Evolutionary conservation across 2,329 filamentous ascomycete species (phyloP).

Genomic region (Ceratocystis smalleyi): DNA sequence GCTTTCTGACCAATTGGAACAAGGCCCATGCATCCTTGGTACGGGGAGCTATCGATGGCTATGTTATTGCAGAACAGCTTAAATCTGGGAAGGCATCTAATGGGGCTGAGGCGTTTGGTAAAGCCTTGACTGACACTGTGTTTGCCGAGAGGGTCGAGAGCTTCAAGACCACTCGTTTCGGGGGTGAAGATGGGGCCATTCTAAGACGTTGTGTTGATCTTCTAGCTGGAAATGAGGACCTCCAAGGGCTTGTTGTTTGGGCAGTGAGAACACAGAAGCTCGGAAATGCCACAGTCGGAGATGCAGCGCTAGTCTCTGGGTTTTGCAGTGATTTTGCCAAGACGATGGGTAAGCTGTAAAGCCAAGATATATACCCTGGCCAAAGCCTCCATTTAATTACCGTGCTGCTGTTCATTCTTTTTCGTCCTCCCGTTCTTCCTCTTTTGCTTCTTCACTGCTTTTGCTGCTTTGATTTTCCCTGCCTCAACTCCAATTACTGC

Average conservation of each 20-base stretch:
- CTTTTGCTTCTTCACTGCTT: neutral
- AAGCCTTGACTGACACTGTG: neutral
- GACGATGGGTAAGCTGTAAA: neutral
- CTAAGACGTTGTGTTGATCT: conserved; percentile 1
- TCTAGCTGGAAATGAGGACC: neutral
- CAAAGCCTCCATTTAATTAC: neutral
- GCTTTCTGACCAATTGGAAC: conserved; percentile 9
- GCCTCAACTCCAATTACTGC: neutral
- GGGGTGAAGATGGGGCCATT: neutral
- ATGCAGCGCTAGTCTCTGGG: neutral
- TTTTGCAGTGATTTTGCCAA: conserved; percentile 4
- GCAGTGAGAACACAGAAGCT: conserved; percentile 2
- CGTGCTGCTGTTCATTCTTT: neutral
- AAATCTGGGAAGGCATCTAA: neutral
- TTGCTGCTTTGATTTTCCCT: neutral
- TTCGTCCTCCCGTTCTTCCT: neutral
- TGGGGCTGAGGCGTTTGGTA: neutral
- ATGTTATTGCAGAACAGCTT: conserved; percentile 2
- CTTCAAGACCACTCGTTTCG: conserved; percentile 9
- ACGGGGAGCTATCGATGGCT: conserved; percentile 11
- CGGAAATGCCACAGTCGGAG: neutral
- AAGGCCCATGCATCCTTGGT: neutral
- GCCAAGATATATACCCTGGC: neutral
- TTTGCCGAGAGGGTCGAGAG: conserved; percentile 1
- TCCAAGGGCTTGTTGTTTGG: conserved; percentile 3